A percentile compares a stretch with the other conserved stretches of the same genome.
phyloP scores from a whole-genome alignment of 169 alveolate genomes.

The Amoebophrya sp. region DNA sequence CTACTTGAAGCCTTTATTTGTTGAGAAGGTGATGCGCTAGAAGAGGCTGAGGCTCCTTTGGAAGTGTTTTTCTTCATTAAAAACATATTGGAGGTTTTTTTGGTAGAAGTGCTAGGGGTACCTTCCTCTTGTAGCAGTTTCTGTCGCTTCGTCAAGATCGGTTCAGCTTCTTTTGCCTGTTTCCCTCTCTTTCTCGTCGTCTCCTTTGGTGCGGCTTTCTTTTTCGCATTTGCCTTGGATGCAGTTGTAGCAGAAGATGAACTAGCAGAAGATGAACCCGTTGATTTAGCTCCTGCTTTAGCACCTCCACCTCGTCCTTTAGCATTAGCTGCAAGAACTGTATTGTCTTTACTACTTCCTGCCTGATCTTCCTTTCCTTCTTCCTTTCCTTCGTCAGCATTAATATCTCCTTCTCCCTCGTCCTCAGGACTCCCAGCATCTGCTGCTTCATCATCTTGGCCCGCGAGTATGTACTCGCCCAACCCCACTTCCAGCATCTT shows the following conservation, averaged over 20 bases:
- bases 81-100: no score
- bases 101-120: not conserved
- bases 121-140: no score
- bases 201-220: not conserved
- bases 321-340: not conserved
- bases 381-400: not conserved
- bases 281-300: not conserved
- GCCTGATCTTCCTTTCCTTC: not conserved
- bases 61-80: no score
- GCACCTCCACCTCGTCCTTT: not conserved
- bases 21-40: no score
- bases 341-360: not conserved
- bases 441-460: not conserved
- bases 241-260: not conserved
- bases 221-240: not conserved
- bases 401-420: no score
- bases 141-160: no score
- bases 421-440: no score
- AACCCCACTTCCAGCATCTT: not conserved
- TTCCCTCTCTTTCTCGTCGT: not conserved
- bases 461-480: not conserved
- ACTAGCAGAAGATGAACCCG: not conserved
- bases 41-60: no score
- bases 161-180: no score
- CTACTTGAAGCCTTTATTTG: no score